These are phyloP conservation scores for Penicillium sp. DNA, from an alignment of 2,329 filamentous ascomycete genomes.

Conservation along the genomic window DNA sequence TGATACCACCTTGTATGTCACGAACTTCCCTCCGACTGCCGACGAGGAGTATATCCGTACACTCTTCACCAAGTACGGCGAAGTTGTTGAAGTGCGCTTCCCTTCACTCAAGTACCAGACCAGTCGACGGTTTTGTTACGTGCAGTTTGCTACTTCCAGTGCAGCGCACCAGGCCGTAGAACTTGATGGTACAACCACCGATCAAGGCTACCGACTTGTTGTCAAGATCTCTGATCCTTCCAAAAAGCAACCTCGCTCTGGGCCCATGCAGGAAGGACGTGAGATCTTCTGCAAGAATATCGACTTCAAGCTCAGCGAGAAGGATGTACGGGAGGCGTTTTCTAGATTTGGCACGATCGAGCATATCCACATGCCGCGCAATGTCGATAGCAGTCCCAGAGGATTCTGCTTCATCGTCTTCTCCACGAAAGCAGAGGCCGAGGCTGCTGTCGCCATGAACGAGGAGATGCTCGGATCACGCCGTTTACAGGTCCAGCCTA, in stretches of 20 bases:
- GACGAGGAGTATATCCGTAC: conserved; percentile 50
- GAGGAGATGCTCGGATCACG: conserved; percentile 64
- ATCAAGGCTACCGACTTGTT: conserved; percentile 62
- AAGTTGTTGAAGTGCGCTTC: conserved; percentile 79
- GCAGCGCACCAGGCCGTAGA: conserved; percentile 65
- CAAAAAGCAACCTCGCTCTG: conserved; percentile 70
- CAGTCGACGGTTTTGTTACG: conserved; percentile 88
- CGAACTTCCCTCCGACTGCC: conserved; percentile 69
- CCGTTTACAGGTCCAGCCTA: conserved; percentile 60
- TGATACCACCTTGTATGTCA: conserved; percentile 77
- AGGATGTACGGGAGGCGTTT: conserved; percentile 67
- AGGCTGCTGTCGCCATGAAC: conserved; percentile 63
- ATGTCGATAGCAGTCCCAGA: conserved; percentile 62
- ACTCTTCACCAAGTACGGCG: conserved; percentile 63
- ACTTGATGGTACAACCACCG: conserved; percentile 66
- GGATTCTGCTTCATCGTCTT: conserved; percentile 80
- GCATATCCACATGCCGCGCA: conserved; percentile 64
- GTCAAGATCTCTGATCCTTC: conserved; percentile 80
- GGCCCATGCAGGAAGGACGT: conserved; percentile 77
- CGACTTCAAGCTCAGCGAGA: conserved; percentile 57
- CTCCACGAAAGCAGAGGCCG: conserved; percentile 61
- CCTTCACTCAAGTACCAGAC: conserved; percentile 87
- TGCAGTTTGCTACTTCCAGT: conserved; percentile 72
- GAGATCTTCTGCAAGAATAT: conserved; percentile 75
- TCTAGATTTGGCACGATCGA: conserved; percentile 70